These are phyloP conservation scores for Verticillium dahliae DNA, from an alignment of 2,329 filamentous ascomycete species.

Conservation along the genomic window DNA sequence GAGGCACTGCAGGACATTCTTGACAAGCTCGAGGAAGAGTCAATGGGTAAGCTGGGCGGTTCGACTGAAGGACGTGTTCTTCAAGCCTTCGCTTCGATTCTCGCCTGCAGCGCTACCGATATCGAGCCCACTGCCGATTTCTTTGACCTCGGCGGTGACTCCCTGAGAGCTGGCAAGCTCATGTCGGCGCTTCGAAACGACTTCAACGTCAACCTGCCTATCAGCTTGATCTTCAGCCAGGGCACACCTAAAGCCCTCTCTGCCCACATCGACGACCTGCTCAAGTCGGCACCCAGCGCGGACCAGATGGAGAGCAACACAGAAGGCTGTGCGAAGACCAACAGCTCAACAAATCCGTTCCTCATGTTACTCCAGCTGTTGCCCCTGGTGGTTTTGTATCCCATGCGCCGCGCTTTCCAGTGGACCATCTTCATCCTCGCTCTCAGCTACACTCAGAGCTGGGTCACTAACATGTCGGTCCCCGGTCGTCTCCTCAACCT, in stretches of 20 bases:
- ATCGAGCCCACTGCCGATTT: constrained; percentile 38
- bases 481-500: constrained; percentile 42
- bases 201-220: constrained; percentile 40
- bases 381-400: constrained; percentile 42
- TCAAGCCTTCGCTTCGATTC: constrained; percentile 36
- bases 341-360: constrained; percentile 41
- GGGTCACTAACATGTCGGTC: constrained; percentile 30
- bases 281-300: constrained; percentile 2
- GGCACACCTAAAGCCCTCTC: constrained; percentile 35
- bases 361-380: constrained; percentile 44
- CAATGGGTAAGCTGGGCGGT: constrained; percentile 4
- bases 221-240: constrained; percentile 43
- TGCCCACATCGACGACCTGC: constrained; percentile 26
- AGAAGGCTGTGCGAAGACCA: constrained; percentile 28
- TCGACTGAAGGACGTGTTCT: constrained; percentile 31
- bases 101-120: constrained; percentile 30
- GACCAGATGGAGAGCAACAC: background rate
- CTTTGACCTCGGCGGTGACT: constrained; percentile 47
- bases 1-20: constrained; percentile 25
- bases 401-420: constrained; percentile 40
- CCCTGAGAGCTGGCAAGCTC: constrained; percentile 44
- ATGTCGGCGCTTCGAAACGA: constrained; percentile 42
- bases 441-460: constrained; percentile 31
- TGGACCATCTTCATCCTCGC: constrained; percentile 47
- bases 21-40: constrained; percentile 16